Evolutionary conservation across 2,329 filamentous ascomycete species (phyloP).

Genomic region (Sporothrix pseudoabietina): DNA sequence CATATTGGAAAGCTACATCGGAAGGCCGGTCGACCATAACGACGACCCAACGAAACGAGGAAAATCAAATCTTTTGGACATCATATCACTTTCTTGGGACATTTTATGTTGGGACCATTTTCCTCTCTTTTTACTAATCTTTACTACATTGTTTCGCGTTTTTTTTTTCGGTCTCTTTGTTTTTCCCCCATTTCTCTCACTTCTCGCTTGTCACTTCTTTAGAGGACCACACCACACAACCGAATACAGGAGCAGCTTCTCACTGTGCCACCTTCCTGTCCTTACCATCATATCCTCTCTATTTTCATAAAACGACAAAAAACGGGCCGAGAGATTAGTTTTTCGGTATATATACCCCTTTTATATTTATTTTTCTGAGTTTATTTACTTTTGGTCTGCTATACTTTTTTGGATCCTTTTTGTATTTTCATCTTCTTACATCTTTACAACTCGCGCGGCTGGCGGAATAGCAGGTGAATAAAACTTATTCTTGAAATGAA

Average conservation of each 20-base stretch:
- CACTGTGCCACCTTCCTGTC: neutral
- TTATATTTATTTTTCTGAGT: slow-evolving; percentile 3
- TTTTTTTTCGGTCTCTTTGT: neutral
- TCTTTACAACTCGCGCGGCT: neutral
- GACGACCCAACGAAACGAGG: neutral
- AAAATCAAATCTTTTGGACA: neutral
- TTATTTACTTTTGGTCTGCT: neutral
- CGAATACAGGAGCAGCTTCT: neutral
- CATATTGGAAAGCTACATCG: neutral
- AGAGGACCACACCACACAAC: neutral
- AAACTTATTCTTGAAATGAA: neutral
- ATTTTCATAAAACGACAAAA: neutral
- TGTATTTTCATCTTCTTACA: neutral
- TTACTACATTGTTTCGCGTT: neutral
- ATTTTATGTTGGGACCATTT: neutral
- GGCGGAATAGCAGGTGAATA: neutral
- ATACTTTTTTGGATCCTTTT: neutral
- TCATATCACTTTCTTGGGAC: neutral
- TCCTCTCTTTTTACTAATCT: neutral
- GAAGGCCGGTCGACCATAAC: neutral
- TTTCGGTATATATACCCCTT: slow-evolving; percentile 25
- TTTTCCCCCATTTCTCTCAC: neutral
- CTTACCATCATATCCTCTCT: neutral
- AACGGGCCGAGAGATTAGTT: neutral
- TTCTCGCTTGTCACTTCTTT: neutral